Conservation (phyloP, 2,329 filamentous ascomycete genomes). For the Epichloe uncinata region DNA sequence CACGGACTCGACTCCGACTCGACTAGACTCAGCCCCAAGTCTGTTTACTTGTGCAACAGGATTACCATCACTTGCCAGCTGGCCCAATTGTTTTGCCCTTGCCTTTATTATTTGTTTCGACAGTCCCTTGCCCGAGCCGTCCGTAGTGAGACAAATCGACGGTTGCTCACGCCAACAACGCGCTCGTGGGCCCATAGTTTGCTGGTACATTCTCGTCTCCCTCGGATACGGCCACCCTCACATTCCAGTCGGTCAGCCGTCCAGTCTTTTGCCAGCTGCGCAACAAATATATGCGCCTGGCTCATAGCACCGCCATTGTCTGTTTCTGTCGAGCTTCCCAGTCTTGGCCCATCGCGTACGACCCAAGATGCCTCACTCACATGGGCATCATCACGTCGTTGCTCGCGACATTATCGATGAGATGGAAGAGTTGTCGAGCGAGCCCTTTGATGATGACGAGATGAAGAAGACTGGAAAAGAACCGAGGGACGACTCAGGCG, state of each 20-base stretch:
- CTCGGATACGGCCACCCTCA: slow-evolving; percentile 11
- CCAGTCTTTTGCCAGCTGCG: slow-evolving; percentile 3
- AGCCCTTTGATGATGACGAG: background rate
- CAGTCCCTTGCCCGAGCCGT: background rate
- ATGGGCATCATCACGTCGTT: slow-evolving; percentile 14
- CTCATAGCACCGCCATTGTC: background rate
- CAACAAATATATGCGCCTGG: slow-evolving; percentile 8
- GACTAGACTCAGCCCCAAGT: background rate
- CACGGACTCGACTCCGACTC: background rate
- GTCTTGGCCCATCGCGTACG: background rate
- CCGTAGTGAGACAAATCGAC: slow-evolving; percentile 7
- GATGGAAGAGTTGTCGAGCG: background rate
- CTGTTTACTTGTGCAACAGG: background rate
- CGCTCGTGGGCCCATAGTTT: slow-evolving; percentile 12
- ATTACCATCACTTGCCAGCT: slow-evolving; percentile 12
- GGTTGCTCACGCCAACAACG: slow-evolving; percentile 7
- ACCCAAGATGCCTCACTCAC: slow-evolving; percentile 18
- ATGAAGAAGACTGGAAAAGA: background rate
- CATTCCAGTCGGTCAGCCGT: slow-evolving; percentile 16
- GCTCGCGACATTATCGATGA: slow-evolving; percentile 1
- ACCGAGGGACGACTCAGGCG: background rate
- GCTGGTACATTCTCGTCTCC: slow-evolving; percentile 14
- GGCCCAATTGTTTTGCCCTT: slow-evolving; percentile 12
- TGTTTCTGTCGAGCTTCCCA: background rate
- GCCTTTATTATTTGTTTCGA: slow-evolving; percentile 1